Evolutionary conservation across 179 eudicot species (phyloP).

Genomic region (Beta lomatogona): DNA sequence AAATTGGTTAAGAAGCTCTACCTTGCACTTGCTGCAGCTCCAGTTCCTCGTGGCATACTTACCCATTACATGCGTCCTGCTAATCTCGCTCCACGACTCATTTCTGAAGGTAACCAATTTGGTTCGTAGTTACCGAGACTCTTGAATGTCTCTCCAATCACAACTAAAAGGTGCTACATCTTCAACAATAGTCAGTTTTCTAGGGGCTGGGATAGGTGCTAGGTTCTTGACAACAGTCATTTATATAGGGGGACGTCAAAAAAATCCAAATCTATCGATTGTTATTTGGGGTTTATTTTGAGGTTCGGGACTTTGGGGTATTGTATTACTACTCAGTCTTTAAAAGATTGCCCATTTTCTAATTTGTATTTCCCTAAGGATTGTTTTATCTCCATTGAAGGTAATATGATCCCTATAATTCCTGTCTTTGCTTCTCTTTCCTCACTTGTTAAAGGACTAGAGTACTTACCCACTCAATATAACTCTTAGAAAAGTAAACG

Average conservation of each 20-base stretch:
- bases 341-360: not conserved
- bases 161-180: not conserved
- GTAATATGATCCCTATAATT: too few species aligned
- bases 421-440: too few species aligned
- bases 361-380: not conserved
- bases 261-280: not conserved
- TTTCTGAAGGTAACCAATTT: slow-evolving; percentile 68
- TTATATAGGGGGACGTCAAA: not conserved
- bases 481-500: too few species aligned
- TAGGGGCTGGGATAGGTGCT: not conserved
- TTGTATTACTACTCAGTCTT: not conserved
- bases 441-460: too few species aligned
- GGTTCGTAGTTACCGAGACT: not conserved
- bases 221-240: not conserved
- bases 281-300: not conserved
- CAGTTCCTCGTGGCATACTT: slow-evolving; percentile 68
- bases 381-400: too few species aligned
- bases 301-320: not conserved
- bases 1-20: slow-evolving; percentile 87
- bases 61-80: slow-evolving; percentile 90
- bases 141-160: not conserved
- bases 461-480: too few species aligned
- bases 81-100: slow-evolving; percentile 73
- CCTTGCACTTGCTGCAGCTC: slow-evolving; percentile 92
- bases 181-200: not conserved